Conservation (phyloP, 164 flowering plant genomes). For the Vitis labrusca region DNA sequence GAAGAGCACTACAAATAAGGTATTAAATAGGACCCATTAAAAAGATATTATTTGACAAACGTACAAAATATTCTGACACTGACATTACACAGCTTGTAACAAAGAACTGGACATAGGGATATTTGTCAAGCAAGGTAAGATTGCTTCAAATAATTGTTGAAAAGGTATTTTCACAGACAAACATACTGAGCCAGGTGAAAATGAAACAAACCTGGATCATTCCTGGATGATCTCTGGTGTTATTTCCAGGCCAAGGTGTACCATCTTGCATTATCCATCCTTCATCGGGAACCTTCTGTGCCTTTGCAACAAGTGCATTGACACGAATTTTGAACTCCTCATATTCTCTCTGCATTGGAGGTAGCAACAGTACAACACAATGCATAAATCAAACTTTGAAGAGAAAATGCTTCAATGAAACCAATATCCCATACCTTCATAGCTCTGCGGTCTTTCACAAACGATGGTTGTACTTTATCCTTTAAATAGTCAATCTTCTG, state of each 20-base stretch:
- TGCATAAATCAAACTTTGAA: neutral
- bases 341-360: conserved; percentile 31
- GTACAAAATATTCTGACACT: too few relatives aligned
- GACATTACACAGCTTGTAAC: too few relatives aligned
- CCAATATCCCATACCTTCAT: conserved; percentile 22
- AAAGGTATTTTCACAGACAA: neutral
- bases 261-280: conserved; percentile 37
- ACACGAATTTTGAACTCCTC: conserved; percentile 40
- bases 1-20: too few relatives aligned
- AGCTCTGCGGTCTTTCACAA: conserved; percentile 39
- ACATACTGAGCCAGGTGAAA: neutral
- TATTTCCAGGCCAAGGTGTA: conserved; percentile 40
- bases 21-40: too few relatives aligned
- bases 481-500: conserved; percentile 33
- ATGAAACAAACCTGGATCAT: conserved; percentile 35
- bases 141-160: too few relatives aligned
- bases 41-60: too few relatives aligned
- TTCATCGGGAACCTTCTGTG: conserved; percentile 23
- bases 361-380: neutral
- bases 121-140: too few relatives aligned
- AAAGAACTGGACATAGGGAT: too few relatives aligned
- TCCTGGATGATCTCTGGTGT: conserved; percentile 37
- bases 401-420: neutral
- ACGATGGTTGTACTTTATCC: conserved; percentile 32
- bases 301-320: conserved; percentile 32